A percentile compares a stretch with the other conserved stretches of the same genome.
These are phyloP conservation scores for Acacia confusa DNA, from an alignment of 306 rosid species.

Conservation along the genomic window DNA sequence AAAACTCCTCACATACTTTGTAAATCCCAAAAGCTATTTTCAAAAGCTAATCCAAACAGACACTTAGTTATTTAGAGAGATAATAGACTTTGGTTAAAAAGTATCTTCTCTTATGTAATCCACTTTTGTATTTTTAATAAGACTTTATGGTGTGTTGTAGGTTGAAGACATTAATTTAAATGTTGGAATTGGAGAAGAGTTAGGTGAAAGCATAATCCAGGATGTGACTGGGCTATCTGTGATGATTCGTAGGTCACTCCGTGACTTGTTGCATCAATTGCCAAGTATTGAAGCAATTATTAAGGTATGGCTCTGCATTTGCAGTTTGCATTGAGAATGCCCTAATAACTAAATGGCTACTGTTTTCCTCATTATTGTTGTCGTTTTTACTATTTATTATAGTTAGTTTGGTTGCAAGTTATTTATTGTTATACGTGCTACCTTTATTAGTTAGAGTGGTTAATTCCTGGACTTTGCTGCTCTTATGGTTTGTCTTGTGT, in stretches of 20 bases:
- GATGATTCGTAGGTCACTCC: conserved; percentile 79
- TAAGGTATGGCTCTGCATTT: conserved; percentile 51
- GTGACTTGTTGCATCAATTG: conserved; percentile 72
- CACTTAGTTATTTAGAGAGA: conserved; percentile 13
- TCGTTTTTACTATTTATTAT: neutral
- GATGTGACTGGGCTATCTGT: conserved; percentile 89
- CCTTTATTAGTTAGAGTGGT: neutral
- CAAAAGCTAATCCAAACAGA: no score
- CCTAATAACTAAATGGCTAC: neutral
- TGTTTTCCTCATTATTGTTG: conserved; percentile 2
- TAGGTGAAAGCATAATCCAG: conserved; percentile 90
- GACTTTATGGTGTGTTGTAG: conserved; percentile 47
- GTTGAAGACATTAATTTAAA: conserved; percentile 90
- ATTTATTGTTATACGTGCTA: conserved; percentile 11
- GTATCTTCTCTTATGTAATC: neutral
- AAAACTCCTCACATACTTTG: no score
- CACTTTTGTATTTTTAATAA: neutral
- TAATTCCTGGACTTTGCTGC: conserved; percentile 18
- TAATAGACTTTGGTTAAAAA: conserved; percentile 21
- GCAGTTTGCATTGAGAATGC: conserved; percentile 12
- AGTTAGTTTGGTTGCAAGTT: neutral
- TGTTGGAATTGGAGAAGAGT: conserved; percentile 75
- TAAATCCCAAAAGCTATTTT: no score
- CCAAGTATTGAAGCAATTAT: conserved; percentile 69
- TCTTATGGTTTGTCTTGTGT: conserved; percentile 22